phyloP scores from a whole-genome alignment of 2,329 filamentous ascomycete genomes.

The Sporothrix dimorphospora region DNA sequence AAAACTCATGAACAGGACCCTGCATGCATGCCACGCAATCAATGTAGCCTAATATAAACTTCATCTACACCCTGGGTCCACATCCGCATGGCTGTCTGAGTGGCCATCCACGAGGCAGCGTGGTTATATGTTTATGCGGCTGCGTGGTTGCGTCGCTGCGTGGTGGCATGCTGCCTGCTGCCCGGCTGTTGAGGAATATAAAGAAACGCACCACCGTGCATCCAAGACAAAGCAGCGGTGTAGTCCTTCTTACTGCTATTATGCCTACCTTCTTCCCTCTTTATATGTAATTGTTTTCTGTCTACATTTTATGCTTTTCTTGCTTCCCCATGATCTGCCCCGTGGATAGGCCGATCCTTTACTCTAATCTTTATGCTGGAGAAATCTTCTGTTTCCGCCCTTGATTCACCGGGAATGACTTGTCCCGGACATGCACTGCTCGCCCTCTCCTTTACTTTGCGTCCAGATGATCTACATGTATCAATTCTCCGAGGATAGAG shows the following conservation, averaged over 20 bases:
- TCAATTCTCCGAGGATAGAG: too few relatives aligned
- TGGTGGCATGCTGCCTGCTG: background rate
- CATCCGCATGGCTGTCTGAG: background rate
- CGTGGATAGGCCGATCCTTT: too few relatives aligned
- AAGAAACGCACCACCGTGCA: background rate
- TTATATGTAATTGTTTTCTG: too few relatives aligned
- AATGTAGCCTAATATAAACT: background rate
- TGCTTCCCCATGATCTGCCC: too few relatives aligned
- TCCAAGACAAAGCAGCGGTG: background rate
- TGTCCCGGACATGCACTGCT: too few relatives aligned
- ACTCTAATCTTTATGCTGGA: too few relatives aligned
- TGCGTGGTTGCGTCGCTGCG: background rate
- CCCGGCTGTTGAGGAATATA: background rate
- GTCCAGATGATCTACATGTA: too few relatives aligned
- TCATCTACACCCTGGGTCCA: background rate
- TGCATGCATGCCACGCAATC: background rate
- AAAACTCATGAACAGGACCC: background rate
- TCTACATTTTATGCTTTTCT: too few relatives aligned
- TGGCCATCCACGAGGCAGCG: background rate
- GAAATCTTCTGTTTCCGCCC: too few relatives aligned
- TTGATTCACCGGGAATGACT: too few relatives aligned
- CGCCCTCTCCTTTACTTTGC: too few relatives aligned
- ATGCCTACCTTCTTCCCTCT: too few relatives aligned
- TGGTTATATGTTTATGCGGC: background rate
- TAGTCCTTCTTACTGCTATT: background rate